Evolutionary conservation across 305 asterid species (phyloP), one percentile per base, ranked within the genome.

Genomic region (Fraxinus ornus): DNA sequence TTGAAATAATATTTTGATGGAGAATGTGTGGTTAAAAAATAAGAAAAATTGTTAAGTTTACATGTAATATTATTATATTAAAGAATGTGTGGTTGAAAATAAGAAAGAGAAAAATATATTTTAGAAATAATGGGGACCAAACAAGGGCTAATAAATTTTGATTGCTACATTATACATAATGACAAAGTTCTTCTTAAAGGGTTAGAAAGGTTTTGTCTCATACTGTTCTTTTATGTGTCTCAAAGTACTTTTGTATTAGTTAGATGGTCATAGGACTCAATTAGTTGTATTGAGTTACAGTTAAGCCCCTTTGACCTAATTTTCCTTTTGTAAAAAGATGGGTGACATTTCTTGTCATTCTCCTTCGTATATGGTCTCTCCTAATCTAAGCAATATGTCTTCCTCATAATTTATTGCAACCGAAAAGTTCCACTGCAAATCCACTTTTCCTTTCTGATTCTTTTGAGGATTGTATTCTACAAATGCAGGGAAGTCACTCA

Each of bases 401-500:
- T 36, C 3, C 71, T 17, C 30, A 5, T 52, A 22, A 49, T 64
- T 36, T 80, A 26, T n/a, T 74, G 64, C 8, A 77, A 57, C 60
- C 62, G 76, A 62, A 79, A 80, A 66, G 62, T 70, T 80, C 73
- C 33, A 7, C 36, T 24, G n/a, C 72, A 80, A 36, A 76, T 68
- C 70, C 68, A 30, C 17, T 82, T 57, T 72, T 30, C 21, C 62
- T 17, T 82, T 44, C 81, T 57, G 76, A 41, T 24, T 26, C 77
- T 78, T 44, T 75, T 71, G 33, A 76, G 78, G 68, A 55, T 47
- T 32, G 44, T 78, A 28, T 41, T 79, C 76, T 13, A 57, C 77
- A 80, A 79, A 81, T 83, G 74, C 84, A 68, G 79, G 80, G 77
- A 52, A 78, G 73, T 66, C 35, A 1, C 73, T 66, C 36, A 26